Evolutionary conservation across 352 stramenopile genomes (phyloP).

Genomic region (Pythium chondricola): DNA sequence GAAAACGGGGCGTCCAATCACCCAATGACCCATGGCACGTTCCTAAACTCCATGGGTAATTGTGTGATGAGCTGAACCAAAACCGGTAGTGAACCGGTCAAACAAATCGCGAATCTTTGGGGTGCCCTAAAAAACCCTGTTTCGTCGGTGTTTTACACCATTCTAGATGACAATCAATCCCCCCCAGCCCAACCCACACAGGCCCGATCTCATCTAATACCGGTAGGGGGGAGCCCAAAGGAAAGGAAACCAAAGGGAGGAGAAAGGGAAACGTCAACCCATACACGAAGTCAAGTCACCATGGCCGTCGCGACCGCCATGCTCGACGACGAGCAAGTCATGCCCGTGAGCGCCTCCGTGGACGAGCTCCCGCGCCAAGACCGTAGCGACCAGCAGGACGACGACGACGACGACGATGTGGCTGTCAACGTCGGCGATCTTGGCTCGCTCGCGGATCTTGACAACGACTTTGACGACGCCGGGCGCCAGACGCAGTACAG

Average conservation of each 20-base stretch:
- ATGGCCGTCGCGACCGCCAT: constrained; percentile 14
- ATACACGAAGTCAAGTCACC: neutral
- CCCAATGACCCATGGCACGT: too few species aligned
- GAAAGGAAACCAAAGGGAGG: neutral
- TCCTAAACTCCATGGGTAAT: too few species aligned
- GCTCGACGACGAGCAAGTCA: constrained; percentile 7
- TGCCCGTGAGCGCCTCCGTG: neutral
- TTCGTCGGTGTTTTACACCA: too few species aligned
- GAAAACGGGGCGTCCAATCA: neutral
- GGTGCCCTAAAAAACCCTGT: too few species aligned
- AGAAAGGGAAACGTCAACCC: neutral
- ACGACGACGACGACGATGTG: constrained; percentile 12
- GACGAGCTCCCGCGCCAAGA: neutral
- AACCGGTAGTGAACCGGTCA: too few species aligned
- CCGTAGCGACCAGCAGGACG: neutral
- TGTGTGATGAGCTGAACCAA: too few species aligned
- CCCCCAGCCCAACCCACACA: neutral
- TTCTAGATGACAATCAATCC: too few species aligned
- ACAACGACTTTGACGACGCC: constrained; percentile 19
- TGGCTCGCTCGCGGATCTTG: constrained; percentile 1
- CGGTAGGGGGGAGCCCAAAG: neutral
- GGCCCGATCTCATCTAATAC: neutral
- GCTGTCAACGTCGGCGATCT: constrained; percentile 11
- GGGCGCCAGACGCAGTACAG: neutral
- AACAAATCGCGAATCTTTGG: too few species aligned